Conservation (phyloP, 2,329 filamentous ascomycete species). For the Akanthomyces muscarius region DNA sequence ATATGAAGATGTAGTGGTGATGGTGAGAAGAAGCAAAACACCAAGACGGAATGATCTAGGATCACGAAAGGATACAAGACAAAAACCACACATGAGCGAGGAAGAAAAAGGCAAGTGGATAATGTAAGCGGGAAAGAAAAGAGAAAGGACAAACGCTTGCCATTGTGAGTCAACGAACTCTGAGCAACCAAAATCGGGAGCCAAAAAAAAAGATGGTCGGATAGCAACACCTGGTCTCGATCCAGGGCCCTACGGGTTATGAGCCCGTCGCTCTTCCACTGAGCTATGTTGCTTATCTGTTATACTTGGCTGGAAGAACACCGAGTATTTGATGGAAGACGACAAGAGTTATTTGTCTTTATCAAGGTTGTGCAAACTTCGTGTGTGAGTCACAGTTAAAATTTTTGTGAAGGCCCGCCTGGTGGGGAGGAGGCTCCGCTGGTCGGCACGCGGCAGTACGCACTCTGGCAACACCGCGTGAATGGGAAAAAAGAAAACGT, state of each 20-base stretch:
- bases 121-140: neutral
- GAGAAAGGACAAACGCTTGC: neutral
- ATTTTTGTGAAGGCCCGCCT: too few relatives aligned
- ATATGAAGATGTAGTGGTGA: neutral
- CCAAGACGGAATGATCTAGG: neutral
- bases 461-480: too few relatives aligned
- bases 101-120: neutral
- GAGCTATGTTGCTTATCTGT: constrained; percentile 18
- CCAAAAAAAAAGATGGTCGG: neutral
- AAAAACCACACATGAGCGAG: neutral
- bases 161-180: neutral
- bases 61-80: neutral
- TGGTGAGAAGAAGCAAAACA: neutral
- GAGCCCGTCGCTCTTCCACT: constrained; percentile 19
- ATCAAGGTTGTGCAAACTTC: too few relatives aligned
- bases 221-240: constrained; percentile 19
- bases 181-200: too few relatives aligned
- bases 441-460: too few relatives aligned
- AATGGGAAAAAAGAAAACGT: too few relatives aligned
- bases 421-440: too few relatives aligned
- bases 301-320: neutral
- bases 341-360: too few relatives aligned
- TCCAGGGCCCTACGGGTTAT: constrained; percentile 19
- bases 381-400: too few relatives aligned
- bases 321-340: neutral